phyloP scores from a whole-genome alignment of 352 stramenopile genomes.

The Aphanomyces stellatus region DNA sequence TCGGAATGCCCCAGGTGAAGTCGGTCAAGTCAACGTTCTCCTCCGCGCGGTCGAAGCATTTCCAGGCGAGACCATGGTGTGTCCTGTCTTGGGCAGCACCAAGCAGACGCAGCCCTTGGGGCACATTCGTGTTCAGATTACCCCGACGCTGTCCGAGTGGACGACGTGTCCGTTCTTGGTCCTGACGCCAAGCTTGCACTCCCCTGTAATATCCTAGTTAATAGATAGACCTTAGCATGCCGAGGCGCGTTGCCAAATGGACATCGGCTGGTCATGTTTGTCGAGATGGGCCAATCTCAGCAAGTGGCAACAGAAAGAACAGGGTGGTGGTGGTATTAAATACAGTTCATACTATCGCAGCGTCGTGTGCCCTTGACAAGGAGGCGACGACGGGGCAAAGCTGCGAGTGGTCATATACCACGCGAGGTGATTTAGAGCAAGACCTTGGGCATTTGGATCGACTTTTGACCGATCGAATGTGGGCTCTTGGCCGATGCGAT shows the following conservation, averaged over 20 bases:
- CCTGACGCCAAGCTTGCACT: not conserved
- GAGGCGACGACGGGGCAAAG: not conserved
- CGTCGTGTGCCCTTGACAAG: no score
- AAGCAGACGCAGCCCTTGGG: conserved; percentile 12
- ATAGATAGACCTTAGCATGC: no score
- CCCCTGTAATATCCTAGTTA: no score
- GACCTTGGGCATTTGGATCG: conserved; percentile 57
- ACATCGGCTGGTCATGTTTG: no score
- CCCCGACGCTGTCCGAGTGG: conserved; percentile 19
- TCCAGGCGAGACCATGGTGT: not conserved
- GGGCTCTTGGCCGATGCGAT: conserved; percentile 24
- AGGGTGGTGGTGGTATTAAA: no score
- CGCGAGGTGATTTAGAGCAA: no score
- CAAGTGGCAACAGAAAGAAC: no score
- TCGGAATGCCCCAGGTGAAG: not conserved
- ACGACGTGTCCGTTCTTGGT: conserved; percentile 22
- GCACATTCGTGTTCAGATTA: conserved; percentile 18
- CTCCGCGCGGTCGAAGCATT: not conserved
- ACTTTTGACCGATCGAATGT: conserved; percentile 45
- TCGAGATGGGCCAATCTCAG: no score
- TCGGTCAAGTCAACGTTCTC: not conserved
- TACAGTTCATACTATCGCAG: conserved; percentile 9
- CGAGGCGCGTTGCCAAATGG: no score
- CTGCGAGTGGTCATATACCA: conserved; percentile 57
- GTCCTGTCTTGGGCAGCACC: not conserved